Percentiles rank a stretch among this genome's conserved stretches.
Conservation (phyloP, 805 yeast genomes). For the Pichia membranifaciens region DNA sequence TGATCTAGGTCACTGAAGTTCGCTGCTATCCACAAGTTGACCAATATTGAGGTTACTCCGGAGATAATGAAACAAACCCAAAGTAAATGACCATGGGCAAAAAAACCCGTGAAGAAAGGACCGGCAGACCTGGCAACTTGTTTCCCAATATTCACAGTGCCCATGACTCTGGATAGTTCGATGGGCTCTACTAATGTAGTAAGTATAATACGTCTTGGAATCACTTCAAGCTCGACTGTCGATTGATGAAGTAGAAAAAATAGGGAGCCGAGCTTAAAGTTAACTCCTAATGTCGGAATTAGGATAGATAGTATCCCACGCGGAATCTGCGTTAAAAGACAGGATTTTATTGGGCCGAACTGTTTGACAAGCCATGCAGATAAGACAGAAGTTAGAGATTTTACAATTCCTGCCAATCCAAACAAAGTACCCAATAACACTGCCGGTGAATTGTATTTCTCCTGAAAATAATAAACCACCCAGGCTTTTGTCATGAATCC, state of each 20-base stretch:
- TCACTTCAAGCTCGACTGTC: constrained; percentile 81
- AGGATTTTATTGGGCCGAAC: constrained; percentile 76
- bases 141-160: constrained; percentile 79
- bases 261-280: constrained; percentile 39
- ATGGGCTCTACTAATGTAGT: constrained; percentile 54
- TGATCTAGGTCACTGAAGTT: constrained; percentile 38
- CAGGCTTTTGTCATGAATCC: constrained; percentile 89
- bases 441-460: constrained; percentile 47
- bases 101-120: constrained; percentile 69
- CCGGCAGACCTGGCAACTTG: constrained; percentile 81
- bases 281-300: constrained; percentile 41
- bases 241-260: constrained; percentile 52
- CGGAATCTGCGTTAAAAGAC: constrained; percentile 69
- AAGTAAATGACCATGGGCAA: constrained; percentile 48
- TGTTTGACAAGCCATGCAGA: constrained; percentile 63
- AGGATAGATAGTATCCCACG: constrained; percentile 58
- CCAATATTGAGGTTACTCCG: constrained; percentile 44
- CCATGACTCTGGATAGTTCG: constrained; percentile 74
- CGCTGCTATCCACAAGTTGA: constrained; percentile 39
- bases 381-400: constrained; percentile 66
- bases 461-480: constrained; percentile 76
- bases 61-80: constrained; percentile 48
- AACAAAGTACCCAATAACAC: constrained; percentile 61
- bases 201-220: constrained; percentile 78
- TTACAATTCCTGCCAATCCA: constrained; percentile 55